Base-by-base conservation (phyloP, 1,139 yeast genomes). In the Hyphopichia buzzinii region DNA sequence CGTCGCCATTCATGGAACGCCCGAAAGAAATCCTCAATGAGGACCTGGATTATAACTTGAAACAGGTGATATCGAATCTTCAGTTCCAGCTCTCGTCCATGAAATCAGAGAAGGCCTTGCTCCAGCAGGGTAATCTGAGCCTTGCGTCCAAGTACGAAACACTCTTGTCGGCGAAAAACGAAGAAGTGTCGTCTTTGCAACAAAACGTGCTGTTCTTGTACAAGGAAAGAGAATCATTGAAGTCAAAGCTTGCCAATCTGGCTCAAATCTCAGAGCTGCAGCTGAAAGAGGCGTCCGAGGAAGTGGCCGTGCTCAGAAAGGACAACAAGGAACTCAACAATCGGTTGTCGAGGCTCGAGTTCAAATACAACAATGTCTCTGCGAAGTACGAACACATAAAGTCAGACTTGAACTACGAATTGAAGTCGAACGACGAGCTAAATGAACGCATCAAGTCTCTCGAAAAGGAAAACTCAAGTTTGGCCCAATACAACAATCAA, bases 171-270 rank as follows among this genome's bases (percentile, higher is more conserved):
- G 50, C 53, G 28, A 68, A 70, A 44, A 62, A 57, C 40, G 60
- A 59, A 32, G 64, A 59, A 35, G 48, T 58, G 31, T 53, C 52
- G 17, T 52, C 57, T 17, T 54, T 82, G 21, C 76, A 79, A 46
- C 64, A 66, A 29, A 79, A 82, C 46, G 69, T 85, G 25, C 67
- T 76, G 24, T 81, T 67, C 38, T 77, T 84, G 39, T 65, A 79
- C 37, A 67, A 72, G 30, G 78, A 81, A 47, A 71, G 82, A 27
- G 67, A 72, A 34, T 74, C 77, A 33, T 55, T 83, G 29, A 84
- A 82, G 39, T 64, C 72, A 6, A 72, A 75, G 37, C 57, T 74
- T 31, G 57, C 72, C 16, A 68, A 70, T 33, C 76, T 76, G 39
- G 11, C 12, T 4, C 31, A 29, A n/a, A 29, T 33, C 11, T 8